Conservation (phyloP, 371 early-diverging fungal genomes). For the Mortierella sp. region DNA sequence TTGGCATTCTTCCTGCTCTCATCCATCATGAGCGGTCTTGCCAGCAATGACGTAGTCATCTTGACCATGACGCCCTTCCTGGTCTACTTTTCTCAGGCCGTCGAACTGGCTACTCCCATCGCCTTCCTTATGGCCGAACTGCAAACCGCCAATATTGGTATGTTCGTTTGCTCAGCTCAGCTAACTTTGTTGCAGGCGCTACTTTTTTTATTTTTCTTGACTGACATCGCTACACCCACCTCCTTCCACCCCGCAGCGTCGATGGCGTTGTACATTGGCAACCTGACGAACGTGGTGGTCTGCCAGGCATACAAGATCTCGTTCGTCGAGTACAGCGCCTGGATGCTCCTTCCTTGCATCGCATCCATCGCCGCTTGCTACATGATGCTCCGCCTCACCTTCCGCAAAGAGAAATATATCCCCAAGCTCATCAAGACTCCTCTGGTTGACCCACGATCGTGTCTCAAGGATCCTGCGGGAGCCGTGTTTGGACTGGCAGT, state of each 20-base stretch:
- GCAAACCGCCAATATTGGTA: constrained; percentile 78
- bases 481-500: constrained; percentile 70
- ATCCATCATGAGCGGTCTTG: constrained; percentile 78
- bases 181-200: neutral
- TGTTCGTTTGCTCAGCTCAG: neutral
- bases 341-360: constrained; percentile 84
- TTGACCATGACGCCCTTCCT: constrained; percentile 85
- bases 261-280: constrained; percentile 88
- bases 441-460: constrained; percentile 65
- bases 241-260: constrained; percentile 63
- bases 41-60: constrained; percentile 88
- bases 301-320: constrained; percentile 82
- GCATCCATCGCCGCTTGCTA: constrained; percentile 69
- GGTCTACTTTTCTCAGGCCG: constrained; percentile 75
- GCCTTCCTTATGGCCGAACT: constrained; percentile 81
- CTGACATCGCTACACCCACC: neutral
- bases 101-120: constrained; percentile 69
- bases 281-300: constrained; percentile 88
- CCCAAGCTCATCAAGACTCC: constrained; percentile 63
- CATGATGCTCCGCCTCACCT: constrained; percentile 64
- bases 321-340: constrained; percentile 81
- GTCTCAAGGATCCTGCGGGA: constrained; percentile 67
- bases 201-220: neutral
- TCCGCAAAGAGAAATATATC: constrained; percentile 62
- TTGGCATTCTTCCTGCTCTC: constrained; percentile 76